Conservation (phyloP, 805 yeast species). For the Yarrowia bubula region DNA sequence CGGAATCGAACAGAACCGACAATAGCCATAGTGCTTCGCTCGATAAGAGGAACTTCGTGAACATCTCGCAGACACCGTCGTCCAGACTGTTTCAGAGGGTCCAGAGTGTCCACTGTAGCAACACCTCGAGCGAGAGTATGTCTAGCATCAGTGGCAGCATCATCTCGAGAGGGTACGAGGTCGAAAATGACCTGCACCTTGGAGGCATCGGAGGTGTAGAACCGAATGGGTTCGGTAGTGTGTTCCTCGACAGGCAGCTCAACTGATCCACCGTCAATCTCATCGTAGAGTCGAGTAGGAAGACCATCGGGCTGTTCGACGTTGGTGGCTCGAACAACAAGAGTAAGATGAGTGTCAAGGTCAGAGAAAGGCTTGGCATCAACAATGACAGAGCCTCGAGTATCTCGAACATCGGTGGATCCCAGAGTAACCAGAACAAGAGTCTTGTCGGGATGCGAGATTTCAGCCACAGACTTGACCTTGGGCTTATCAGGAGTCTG, state of each 20-base stretch:
- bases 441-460: slow-evolving; percentile 58
- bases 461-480: slow-evolving; percentile 56
- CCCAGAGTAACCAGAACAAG: slow-evolving; percentile 82
- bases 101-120: slow-evolving; percentile 66
- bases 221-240: slow-evolving; percentile 63
- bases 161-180: slow-evolving; percentile 66
- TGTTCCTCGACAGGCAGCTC: slow-evolving; percentile 77
- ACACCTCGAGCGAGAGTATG: slow-evolving; percentile 68
- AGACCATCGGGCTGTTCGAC: slow-evolving; percentile 45
- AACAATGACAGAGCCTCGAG: slow-evolving; percentile 74
- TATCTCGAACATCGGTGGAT: slow-evolving; percentile 70
- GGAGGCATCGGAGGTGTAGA: slow-evolving; percentile 50
- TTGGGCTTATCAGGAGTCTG: slow-evolving; percentile 9
- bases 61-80: slow-evolving; percentile 8
- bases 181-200: slow-evolving; percentile 68
- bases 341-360: slow-evolving; percentile 80
- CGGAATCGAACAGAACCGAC: slow-evolving; percentile 79
- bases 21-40: slow-evolving; percentile 64
- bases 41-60: slow-evolving; percentile 69
- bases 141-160: slow-evolving; percentile 45
- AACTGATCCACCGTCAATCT: slow-evolving; percentile 45
- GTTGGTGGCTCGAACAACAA: slow-evolving; percentile 54
- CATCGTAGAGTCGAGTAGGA: not conserved
- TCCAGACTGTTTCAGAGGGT: slow-evolving; percentile 41
- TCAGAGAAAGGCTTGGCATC: slow-evolving; percentile 71